phyloP scores from a whole-genome alignment of 192 early-diverging fungal species.

The Coemansia umbellata region DNA sequence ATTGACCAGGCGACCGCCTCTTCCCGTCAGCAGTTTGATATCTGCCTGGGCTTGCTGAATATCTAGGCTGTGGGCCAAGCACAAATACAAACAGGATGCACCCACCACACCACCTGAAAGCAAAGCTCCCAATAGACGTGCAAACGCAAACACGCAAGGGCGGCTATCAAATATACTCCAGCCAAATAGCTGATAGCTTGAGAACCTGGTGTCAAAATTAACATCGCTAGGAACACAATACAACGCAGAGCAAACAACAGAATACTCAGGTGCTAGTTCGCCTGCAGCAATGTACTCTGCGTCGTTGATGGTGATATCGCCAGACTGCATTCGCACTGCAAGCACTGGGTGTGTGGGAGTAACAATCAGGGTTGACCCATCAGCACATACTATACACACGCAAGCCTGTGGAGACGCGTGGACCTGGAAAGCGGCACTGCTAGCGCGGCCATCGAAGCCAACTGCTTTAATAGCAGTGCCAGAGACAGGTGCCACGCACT shows the following conservation, averaged over 20 bases:
- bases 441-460: slow-evolving; percentile 16
- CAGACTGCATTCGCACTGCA: slow-evolving; percentile 8
- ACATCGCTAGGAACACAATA: slow-evolving; percentile 20
- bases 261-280: slow-evolving; percentile 21
- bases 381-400: slow-evolving; percentile 27
- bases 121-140: slow-evolving; percentile 33
- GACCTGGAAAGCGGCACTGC: slow-evolving; percentile 39
- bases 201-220: not conserved
- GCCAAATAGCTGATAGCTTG: slow-evolving; percentile 4
- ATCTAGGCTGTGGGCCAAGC: slow-evolving; percentile 6
- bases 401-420: slow-evolving; percentile 31
- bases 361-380: slow-evolving; percentile 36
- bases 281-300: slow-evolving; percentile 35
- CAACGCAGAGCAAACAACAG: slow-evolving; percentile 43
- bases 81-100: not conserved
- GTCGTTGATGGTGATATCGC: slow-evolving; percentile 11
- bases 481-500: slow-evolving; percentile 10
- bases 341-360: slow-evolving; percentile 50
- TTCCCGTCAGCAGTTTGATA: slow-evolving; percentile 10
- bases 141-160: slow-evolving; percentile 35
- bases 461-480: not conserved
- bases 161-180: slow-evolving; percentile 20
- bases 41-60: slow-evolving; percentile 30
- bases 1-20: not conserved
- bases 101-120: slow-evolving; percentile 2